These are phyloP conservation scores for Gryganskiella cystojenkinii DNA, from an alignment of 192 early-diverging fungal genomes.

Conservation along the genomic window DNA sequence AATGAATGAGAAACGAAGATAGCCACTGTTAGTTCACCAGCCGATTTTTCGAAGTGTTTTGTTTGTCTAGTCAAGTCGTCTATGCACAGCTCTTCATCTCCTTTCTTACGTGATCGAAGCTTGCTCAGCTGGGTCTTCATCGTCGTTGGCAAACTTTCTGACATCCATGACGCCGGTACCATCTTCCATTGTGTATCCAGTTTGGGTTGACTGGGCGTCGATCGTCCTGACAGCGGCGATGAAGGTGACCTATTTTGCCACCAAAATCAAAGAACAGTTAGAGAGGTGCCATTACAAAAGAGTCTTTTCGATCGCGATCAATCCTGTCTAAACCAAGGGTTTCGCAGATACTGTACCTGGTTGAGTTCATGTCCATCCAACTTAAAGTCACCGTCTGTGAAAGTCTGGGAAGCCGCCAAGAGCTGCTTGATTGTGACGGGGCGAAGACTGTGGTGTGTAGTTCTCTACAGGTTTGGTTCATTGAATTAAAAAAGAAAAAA, in stretches of 20 bases:
- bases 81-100: neutral
- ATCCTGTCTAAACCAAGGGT: neutral
- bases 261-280: neutral
- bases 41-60: too few relatives aligned
- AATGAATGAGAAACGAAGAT: conserved; percentile 2
- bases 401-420: conserved; percentile 50
- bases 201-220: conserved; percentile 63
- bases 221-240: conserved; percentile 76
- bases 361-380: conserved; percentile 78
- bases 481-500: too few relatives aligned
- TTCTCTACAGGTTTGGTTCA: conserved; percentile 32
- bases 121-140: conserved; percentile 38
- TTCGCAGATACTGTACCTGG: conserved; percentile 69
- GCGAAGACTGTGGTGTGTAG: conserved; percentile 71
- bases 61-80: too few relatives aligned
- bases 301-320: neutral
- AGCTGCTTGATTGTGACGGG: conserved; percentile 90
- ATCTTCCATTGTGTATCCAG: conserved; percentile 82
- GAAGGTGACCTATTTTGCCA: conserved; percentile 69
- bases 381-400: conserved; percentile 67
- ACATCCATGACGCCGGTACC: conserved; percentile 83
- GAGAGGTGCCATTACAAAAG: too few relatives aligned
- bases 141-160: conserved; percentile 66
- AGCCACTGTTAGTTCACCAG: too few relatives aligned
- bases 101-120: conserved; percentile 17